These are phyloP conservation scores for Zoysia matrella DNA, from an alignment of 202 grass and related monocot species.

Conservation along the genomic window DNA sequence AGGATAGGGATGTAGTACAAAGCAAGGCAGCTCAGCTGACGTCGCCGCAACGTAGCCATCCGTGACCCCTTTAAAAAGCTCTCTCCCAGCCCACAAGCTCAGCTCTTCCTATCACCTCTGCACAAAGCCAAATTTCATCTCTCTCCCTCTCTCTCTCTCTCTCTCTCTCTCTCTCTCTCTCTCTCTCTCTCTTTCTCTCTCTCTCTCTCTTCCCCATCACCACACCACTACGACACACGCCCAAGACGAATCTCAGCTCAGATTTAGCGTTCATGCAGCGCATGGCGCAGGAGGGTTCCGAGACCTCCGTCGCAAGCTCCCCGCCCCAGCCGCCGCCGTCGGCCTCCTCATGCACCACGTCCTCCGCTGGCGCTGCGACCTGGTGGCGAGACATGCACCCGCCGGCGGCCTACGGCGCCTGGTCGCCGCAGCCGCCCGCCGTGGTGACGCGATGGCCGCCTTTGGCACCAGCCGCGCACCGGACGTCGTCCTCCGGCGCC, in stretches of 20 bases:
- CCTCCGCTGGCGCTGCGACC: constrained; percentile 14
- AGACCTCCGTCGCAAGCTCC: constrained; percentile 74
- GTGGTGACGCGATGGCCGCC: constrained; percentile 34
- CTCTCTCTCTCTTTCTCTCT: neutral
- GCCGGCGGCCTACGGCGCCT: neutral
- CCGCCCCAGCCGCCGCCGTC: constrained; percentile 12
- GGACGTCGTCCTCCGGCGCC: constrained; percentile 44
- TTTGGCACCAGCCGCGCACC: neutral
- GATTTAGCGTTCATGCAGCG: constrained; percentile 43
- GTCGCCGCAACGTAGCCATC: constrained; percentile 36
- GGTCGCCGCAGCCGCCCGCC: constrained; percentile 26
- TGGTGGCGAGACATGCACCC: constrained; percentile 62
- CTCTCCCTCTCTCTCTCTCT: neutral
- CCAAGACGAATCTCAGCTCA: no score
- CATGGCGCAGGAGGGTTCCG: constrained; percentile 78
- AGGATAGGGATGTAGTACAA: constrained; percentile 39
- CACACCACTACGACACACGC: no score
- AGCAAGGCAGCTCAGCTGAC: constrained; percentile 1
- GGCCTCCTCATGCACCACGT: constrained; percentile 26
- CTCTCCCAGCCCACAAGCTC: constrained; percentile 23
- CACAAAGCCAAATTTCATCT: constrained; percentile 46
- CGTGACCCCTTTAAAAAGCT: constrained; percentile 46
- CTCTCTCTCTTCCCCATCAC: no score
- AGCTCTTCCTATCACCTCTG: constrained; percentile 22
- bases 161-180: no score